Evolutionary conservation across 139 green algal genomes (phyloP), one percentile per base, ranked within the genome.

Genomic region (Haematococcus sp.): DNA sequence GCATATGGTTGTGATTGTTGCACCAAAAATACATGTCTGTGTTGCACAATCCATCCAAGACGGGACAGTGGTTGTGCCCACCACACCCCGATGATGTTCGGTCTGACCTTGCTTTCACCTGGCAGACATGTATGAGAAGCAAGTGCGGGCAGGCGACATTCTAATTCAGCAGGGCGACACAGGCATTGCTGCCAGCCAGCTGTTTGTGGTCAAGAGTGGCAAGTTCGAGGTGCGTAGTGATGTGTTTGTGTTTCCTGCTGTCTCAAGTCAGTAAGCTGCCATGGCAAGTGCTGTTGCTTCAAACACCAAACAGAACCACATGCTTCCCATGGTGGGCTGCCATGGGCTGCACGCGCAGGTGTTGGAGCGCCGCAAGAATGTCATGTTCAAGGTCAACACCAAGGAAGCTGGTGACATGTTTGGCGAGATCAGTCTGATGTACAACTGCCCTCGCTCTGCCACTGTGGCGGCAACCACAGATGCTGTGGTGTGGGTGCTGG

Each of bases 161-260:
- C 84, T 98, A 5, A 97, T 97, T 73, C 87, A 91, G 67, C 88
- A 97, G 76, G 93, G 92, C 1, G 94, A 97, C 76, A 88, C 80
- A n/a, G 90, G 93, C n/a, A 65, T 93, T 33, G 83, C 85, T 5
- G 88, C 92, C n/a, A 84, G 84, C 5, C 92, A 98, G 83, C 78
- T 98, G 69, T 98, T 95, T 65, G 85, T 98, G 0, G 93, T 98
- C 22, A 95, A 95, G 69, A 80, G 51, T 16, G 94, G 94, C 3
- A 88, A 93, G 68, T 97, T 98, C 74, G 93, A 98, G 78, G 92
- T 93, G 52, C 40, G 75, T 20, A 49, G 40, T 49, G 40, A 49
- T 49, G 40, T 49, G 40, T 49, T 49, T 7, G 40, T 49, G 40
- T 11, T 19, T 11, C 7, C 40, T 11, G 5, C 7, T 63, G 23